Conservation (phyloP, 78 protist species). For the Tieghemostelium lacteum region DNA sequence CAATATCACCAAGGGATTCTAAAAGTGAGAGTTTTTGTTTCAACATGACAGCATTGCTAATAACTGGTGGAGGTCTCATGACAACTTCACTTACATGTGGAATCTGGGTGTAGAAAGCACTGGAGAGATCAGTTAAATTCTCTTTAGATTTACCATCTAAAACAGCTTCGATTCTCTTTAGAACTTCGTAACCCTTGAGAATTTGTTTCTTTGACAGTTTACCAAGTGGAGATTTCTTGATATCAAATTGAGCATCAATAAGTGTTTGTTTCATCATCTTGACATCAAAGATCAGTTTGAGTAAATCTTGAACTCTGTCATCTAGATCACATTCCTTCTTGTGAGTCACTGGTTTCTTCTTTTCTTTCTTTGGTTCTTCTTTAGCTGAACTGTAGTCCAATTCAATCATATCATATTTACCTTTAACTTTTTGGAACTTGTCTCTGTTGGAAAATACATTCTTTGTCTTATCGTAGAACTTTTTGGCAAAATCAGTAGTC, state of each 20-base stretch:
- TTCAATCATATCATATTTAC: slow-evolving; percentile 85
- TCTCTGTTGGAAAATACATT: slow-evolving; percentile 51
- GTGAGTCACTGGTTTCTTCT: slow-evolving; percentile 15
- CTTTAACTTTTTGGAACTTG: slow-evolving; percentile 52
- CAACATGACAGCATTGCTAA: slow-evolving; percentile 30
- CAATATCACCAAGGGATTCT: slow-evolving; percentile 80
- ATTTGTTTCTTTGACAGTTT: slow-evolving; percentile 72
- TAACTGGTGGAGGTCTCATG: slow-evolving; percentile 43
- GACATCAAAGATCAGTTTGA: slow-evolving; percentile 83
- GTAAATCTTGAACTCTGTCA: slow-evolving; percentile 66
- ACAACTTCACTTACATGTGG: slow-evolving; percentile 78
- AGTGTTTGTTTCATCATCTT: slow-evolving; percentile 81
- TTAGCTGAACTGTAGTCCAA: slow-evolving; percentile 61
- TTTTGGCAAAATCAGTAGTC: neutral
- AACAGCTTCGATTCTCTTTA: slow-evolving; percentile 65
- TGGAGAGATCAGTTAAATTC: slow-evolving; percentile 30
- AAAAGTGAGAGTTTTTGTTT: slow-evolving; percentile 68
- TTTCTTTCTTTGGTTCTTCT: neutral
- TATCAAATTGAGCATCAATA: slow-evolving; percentile 84
- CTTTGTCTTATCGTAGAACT: slow-evolving; percentile 82
- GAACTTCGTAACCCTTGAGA: slow-evolving; percentile 68
- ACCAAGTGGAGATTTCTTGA: slow-evolving; percentile 89
- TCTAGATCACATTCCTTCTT: slow-evolving; percentile 58
- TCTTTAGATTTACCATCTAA: slow-evolving; percentile 12
- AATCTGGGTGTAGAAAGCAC: slow-evolving; percentile 81